A percentile compares a stretch with the other conserved stretches of the same genome.
Conservation (phyloP, 2,329 filamentous ascomycete genomes). For the Calcarisporium arbuscula region DNA sequence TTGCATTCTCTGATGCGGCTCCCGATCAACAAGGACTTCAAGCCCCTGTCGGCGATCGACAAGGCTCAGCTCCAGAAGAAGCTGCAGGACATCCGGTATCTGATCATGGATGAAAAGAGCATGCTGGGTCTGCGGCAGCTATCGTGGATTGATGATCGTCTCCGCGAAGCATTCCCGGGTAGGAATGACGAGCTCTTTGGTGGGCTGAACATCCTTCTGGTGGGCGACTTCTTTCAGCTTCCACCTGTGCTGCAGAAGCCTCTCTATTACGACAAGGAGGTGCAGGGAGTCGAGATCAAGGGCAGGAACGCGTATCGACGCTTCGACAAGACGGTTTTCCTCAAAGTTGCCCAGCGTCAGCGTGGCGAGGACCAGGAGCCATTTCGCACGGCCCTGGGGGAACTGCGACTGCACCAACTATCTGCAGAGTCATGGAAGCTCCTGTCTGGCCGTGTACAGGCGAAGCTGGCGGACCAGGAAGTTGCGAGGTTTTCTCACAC, state of each 20-base stretch:
- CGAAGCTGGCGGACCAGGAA: conserved; percentile 3
- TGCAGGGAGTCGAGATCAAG: conserved; percentile 3
- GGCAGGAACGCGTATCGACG: conserved; percentile 4
- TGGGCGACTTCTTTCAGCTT: conserved; percentile 2
- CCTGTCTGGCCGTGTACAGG: conserved; percentile 4
- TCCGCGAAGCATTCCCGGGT: conserved; percentile 1
- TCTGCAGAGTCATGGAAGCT: conserved; percentile 4
- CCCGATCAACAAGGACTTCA: too few species aligned
- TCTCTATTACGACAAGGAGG: conserved; percentile 4
- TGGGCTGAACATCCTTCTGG: neutral
- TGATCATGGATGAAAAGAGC: conserved; percentile 4
- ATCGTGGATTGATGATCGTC: conserved; percentile 5
- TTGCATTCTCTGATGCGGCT: conserved; percentile 2
- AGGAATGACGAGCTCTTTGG: conserved; percentile 1
- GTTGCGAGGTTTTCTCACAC: conserved; percentile 2
- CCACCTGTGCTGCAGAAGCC: conserved; percentile 3
- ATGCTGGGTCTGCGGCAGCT: conserved; percentile 5
- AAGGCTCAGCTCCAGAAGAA: conserved; percentile 3
- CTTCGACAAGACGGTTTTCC: too few species aligned
- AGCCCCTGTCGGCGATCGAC: conserved; percentile 1
- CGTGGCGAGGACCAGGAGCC: conserved; percentile 2
- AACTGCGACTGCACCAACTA: conserved; percentile 5
- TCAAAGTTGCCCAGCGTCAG: conserved; percentile 1
- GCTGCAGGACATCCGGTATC: conserved; percentile 3
- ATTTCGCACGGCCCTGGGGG: conserved; percentile 3